Conservation (phyloP, 345 rosid species). For the Stellera chamaejasme region DNA sequence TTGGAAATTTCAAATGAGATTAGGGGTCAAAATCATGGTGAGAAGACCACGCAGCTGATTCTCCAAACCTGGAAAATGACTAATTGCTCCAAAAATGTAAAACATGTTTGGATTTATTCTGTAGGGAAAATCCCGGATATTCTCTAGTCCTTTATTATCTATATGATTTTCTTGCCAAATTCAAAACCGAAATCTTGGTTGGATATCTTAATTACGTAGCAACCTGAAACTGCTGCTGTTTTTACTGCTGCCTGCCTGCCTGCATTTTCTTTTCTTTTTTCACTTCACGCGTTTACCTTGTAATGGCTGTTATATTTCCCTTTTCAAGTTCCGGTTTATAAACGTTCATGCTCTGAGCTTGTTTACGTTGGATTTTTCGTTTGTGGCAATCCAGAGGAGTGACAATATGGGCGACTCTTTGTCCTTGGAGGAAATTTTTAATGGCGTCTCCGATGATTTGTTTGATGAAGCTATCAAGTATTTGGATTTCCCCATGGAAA, state of each 20-base stretch:
- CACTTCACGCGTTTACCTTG: too few species aligned
- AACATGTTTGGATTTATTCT: neutral
- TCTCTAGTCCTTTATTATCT: neutral
- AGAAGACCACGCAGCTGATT: too few species aligned
- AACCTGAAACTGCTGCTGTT: neutral
- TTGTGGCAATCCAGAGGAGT: slow-evolving; percentile 11
- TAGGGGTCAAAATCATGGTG: too few species aligned
- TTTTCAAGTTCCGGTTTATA: neutral
- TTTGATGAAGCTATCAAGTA: slow-evolving; percentile 40
- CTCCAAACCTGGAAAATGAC: neutral
- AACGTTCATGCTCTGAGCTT: neutral
- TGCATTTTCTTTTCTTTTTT: neutral
- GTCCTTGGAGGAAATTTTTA: slow-evolving; percentile 42
- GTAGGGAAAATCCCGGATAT: too few species aligned
- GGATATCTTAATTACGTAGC: slow-evolving; percentile 10
- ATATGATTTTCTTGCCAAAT: slow-evolving; percentile 7
- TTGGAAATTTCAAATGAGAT: too few species aligned
- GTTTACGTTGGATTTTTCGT: neutral
- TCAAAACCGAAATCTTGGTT: neutral
- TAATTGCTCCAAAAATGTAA: neutral
- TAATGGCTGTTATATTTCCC: neutral
- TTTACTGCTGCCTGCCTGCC: slow-evolving; percentile 2
- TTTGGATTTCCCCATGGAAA: slow-evolving; percentile 52
- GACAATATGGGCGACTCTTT: slow-evolving; percentile 33
- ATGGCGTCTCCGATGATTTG: slow-evolving; percentile 46